Percentiles rank a stretch among this genome's conserved stretches.
These are phyloP conservation scores for Ganoderma multipileum DNA, from an alignment of 1,284 basidiomycete species.

Conservation along the genomic window DNA sequence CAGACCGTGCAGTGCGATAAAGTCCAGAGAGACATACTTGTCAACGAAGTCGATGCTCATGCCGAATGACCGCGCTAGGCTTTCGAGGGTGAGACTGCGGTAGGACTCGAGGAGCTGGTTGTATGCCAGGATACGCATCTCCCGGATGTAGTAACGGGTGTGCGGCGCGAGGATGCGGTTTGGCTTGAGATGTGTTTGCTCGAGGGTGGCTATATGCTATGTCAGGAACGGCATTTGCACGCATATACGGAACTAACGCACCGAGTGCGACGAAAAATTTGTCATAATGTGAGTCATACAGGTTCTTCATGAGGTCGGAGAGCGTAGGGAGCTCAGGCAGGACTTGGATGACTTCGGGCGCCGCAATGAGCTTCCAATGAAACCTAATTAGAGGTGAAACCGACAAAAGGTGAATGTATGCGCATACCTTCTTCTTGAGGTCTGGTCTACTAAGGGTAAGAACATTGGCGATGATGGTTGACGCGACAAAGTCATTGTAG, in stretches of 20 bases:
- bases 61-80: slow-evolving; percentile 89
- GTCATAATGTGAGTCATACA: slow-evolving; percentile 95
- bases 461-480: slow-evolving; percentile 85
- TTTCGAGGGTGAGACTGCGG: slow-evolving; percentile 88
- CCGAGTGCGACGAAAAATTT: slow-evolving; percentile 93
- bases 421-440: slow-evolving; percentile 88
- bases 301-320: slow-evolving; percentile 72
- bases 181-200: slow-evolving; percentile 86
- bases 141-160: slow-evolving; percentile 90
- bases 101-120: slow-evolving; percentile 93
- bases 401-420: neutral
- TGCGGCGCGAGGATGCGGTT: slow-evolving; percentile 89
- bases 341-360: slow-evolving; percentile 78
- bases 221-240: slow-evolving; percentile 1
- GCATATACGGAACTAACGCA: slow-evolving; percentile 40
- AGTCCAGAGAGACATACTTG: slow-evolving; percentile 53
- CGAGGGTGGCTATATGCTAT: slow-evolving; percentile 72
- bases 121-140: slow-evolving; percentile 97
- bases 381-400: neutral
- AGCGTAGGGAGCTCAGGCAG: slow-evolving; percentile 75
- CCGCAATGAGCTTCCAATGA: slow-evolving; percentile 57
- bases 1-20: neutral
- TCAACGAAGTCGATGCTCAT: slow-evolving; percentile 92
- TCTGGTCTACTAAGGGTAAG: slow-evolving; percentile 86
- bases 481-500: slow-evolving; percentile 91